Percentiles rank a stretch among this genome's conserved stretches.
Conservation (phyloP, 2,329 filamentous ascomycete species). For the Chaetomium strumarium region DNA sequence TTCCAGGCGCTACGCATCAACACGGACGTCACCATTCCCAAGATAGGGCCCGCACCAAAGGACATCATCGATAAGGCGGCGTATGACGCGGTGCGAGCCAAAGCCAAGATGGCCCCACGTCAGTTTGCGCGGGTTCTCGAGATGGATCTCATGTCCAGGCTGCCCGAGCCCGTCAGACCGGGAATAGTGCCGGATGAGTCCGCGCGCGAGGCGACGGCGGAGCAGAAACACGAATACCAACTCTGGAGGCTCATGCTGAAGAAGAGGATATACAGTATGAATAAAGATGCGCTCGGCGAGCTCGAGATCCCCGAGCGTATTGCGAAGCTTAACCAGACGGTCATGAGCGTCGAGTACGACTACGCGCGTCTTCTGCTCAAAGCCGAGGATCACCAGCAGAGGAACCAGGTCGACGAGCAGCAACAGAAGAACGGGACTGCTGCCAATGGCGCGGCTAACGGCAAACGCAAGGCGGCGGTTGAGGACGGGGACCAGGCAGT, state of each 20-base stretch:
- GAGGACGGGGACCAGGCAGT: conserved; percentile 23
- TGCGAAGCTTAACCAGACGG: conserved; percentile 64
- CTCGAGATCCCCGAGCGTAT: conserved; percentile 62
- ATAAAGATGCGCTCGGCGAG: conserved; percentile 64
- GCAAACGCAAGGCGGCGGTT: conserved; percentile 43
- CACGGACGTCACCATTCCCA: conserved; percentile 43
- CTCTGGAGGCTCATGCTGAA: conserved; percentile 74
- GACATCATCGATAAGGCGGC: conserved; percentile 53
- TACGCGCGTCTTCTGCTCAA: conserved; percentile 60
- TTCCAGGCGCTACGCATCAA: conserved; percentile 55
- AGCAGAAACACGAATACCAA: conserved; percentile 57
- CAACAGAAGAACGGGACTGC: not conserved
- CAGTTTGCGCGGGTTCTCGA: conserved; percentile 72
- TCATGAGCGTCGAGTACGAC: conserved; percentile 63
- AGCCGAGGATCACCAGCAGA: conserved; percentile 32
- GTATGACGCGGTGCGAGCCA: conserved; percentile 51
- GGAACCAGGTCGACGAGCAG: conserved; percentile 20
- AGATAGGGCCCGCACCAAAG: conserved; percentile 40
- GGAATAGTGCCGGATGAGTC: conserved; percentile 38
- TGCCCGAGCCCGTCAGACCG: conserved; percentile 53
- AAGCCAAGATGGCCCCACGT: conserved; percentile 67
- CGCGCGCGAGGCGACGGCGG: conserved; percentile 47
- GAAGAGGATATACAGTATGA: conserved; percentile 68
- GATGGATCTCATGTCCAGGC: conserved; percentile 62
- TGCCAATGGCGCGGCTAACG: conserved; percentile 16